These are phyloP conservation scores for Meyerozyma guilliermondii DNA, from an alignment of 1,139 yeast species.

Conservation along the genomic window DNA sequence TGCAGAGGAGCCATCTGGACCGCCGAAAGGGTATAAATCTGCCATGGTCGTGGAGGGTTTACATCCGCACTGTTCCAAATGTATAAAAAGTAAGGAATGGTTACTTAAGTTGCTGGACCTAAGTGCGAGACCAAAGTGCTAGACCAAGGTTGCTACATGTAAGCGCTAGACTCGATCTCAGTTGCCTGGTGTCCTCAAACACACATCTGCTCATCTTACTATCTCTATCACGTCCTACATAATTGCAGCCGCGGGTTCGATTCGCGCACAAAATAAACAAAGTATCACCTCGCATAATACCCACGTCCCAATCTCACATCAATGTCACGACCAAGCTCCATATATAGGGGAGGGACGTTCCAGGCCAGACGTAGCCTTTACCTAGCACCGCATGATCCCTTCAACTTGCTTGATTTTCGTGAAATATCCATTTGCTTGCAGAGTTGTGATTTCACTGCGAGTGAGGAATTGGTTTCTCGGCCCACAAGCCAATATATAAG, in stretches of 20 bases:
- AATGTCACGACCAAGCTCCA: slow-evolving; percentile 7
- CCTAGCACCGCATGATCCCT: slow-evolving; percentile 27
- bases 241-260: slow-evolving; percentile 1
- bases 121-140: no score
- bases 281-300: no score
- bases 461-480: slow-evolving; percentile 56
- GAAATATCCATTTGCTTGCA: slow-evolving; percentile 62
- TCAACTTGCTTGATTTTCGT: slow-evolving; percentile 62
- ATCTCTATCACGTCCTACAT: background rate
- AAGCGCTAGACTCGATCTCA: no score
- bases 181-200: no score
- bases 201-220: background rate
- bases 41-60: background rate
- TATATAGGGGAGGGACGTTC: slow-evolving; percentile 6
- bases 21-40: slow-evolving; percentile 68
- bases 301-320: background rate
- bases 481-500: slow-evolving; percentile 66
- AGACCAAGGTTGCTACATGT: no score
- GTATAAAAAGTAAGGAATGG: no score
- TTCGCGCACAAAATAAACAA: slow-evolving; percentile 2
- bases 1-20: slow-evolving; percentile 88
- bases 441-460: slow-evolving; percentile 58
- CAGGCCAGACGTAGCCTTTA: slow-evolving; percentile 3
- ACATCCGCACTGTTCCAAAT: no score
- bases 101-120: no score